Conservation (phyloP, 176 grass and related monocot species). For the Rhynchospora pubera region DNA sequence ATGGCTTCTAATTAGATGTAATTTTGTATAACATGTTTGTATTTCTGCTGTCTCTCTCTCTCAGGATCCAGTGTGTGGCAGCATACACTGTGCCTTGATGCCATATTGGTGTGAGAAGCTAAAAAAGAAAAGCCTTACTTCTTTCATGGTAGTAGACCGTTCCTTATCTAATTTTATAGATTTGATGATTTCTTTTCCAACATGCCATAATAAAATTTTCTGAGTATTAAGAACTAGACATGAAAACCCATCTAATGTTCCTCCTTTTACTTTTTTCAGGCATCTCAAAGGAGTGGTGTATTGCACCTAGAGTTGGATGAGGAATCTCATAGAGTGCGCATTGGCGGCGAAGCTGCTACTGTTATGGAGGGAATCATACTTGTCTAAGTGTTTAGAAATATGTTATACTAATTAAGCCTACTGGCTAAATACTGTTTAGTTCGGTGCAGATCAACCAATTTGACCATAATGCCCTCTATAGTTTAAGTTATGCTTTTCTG, state of each 20-base stretch:
- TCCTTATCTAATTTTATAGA: neutral
- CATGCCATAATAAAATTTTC: neutral
- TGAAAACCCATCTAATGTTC: no score
- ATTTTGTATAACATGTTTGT: neutral
- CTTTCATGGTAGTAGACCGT: neutral
- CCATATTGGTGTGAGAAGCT: neutral
- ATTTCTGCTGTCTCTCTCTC: neutral
- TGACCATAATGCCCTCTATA: no score
- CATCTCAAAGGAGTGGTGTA: neutral
- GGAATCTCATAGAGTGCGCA: neutral
- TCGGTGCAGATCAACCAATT: no score
- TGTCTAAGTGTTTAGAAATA: neutral
- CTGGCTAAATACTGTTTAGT: neutral
- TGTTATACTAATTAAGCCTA: neutral
- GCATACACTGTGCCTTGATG: neutral
- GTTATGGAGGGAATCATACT: neutral
- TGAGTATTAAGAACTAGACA: neutral
- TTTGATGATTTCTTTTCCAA: neutral
- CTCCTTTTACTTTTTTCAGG: neutral
- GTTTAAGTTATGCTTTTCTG: no score
- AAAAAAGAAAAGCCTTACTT: neutral
- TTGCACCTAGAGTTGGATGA: slow-evolving; percentile 1
- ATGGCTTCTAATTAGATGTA: neutral
- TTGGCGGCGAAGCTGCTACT: neutral
- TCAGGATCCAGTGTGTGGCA: slow-evolving; percentile 1